Evolutionary conservation across 2,329 filamentous ascomycete species (phyloP), one percentile per base, ranked within the genome.

Genomic region (Fusarium foetens): DNA sequence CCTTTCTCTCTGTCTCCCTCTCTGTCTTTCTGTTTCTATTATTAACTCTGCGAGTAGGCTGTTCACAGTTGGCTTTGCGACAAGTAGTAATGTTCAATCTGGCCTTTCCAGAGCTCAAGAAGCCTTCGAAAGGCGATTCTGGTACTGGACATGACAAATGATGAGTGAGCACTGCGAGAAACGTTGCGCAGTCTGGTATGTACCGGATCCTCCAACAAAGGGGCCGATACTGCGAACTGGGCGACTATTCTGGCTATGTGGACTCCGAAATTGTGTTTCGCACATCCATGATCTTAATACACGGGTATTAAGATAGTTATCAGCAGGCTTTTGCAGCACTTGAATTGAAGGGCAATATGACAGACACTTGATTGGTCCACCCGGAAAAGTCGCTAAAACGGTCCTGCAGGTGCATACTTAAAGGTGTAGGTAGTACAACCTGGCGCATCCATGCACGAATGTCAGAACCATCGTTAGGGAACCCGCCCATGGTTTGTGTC

Each of bases 211-310:
- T 72, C 67, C 43, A 74, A 68, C 71, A 71, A 70, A 64, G 66
- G 65, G 72, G 55, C 71, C 75, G 65, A 72, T 51, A 70, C 51
- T 63, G 65, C 67, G 71, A 63, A 73, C 54, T 68, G 72, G 64
- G 66, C 54, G 64, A 66, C 63, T 68, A 60, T 71, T 68, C 54
- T 71, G 70, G 52, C 60, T 69, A 69, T 71, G 66, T 71, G 73
- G 73, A 51, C 70, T 77, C 71, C 75, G 75, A 77, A 72, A 77
- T 77, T 77, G 69, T 77, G 74, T 75, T 74, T 76, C 65, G 72
- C 74, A 68, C 72, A 75, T 69, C 75, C 75, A 76, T 76, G 75
- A 25, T 69, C 74, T 74, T 77, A 77, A 66, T 48, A 65, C 57
- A 58, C 59, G 41, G 59, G 58, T 67, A 59, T 75, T 77, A 76